Percentiles rank a stretch among this genome's conserved stretches.
Conservation (phyloP, 164 flowering plant species). For the Macadamia integrifolia region DNA sequence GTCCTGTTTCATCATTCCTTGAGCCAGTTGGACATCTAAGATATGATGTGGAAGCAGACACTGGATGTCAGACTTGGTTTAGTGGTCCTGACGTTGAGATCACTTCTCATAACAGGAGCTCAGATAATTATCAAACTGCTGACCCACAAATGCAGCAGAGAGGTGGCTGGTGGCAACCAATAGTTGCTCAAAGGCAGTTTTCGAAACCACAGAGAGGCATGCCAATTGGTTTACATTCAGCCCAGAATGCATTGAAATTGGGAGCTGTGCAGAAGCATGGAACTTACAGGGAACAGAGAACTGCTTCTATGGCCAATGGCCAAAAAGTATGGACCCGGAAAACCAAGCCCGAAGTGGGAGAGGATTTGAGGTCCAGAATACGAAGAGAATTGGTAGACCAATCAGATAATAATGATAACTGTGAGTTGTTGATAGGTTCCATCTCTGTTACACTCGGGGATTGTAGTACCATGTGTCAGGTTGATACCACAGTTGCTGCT, state of each 20-base stretch:
- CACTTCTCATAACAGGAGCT: constrained; percentile 13
- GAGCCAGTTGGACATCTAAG: constrained; percentile 18
- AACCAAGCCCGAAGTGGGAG: constrained; percentile 31
- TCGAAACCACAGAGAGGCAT: constrained; percentile 30
- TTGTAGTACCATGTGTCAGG: constrained; percentile 12
- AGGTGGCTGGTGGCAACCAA: constrained; percentile 20
- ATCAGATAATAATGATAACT: constrained; percentile 23
- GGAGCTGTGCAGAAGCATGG: constrained; percentile 37
- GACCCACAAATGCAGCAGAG: constrained; percentile 24
- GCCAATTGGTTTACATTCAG: constrained; percentile 36
- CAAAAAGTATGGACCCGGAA: constrained; percentile 68
- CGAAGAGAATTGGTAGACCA: constrained; percentile 20
- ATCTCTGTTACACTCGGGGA: constrained; percentile 51
- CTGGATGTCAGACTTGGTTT: constrained; percentile 7
- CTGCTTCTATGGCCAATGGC: constrained; percentile 23
- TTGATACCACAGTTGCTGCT: constrained; percentile 9
- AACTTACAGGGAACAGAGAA: constrained; percentile 26
- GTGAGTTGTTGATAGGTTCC: constrained; percentile 76
- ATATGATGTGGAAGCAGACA: constrained; percentile 24
- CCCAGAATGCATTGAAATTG: constrained; percentile 33
- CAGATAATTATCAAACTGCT: constrained; percentile 16
- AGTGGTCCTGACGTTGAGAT: constrained; percentile 12
- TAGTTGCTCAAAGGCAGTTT: constrained; percentile 28
- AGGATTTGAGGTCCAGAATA: constrained; percentile 14
- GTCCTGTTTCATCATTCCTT: constrained; percentile 11